A percentile compares a stretch with the other conserved stretches of the same genome.
phyloP scores from a whole-genome alignment of 1,284 basidiomycete genomes.

The Melampsora americana region DNA sequence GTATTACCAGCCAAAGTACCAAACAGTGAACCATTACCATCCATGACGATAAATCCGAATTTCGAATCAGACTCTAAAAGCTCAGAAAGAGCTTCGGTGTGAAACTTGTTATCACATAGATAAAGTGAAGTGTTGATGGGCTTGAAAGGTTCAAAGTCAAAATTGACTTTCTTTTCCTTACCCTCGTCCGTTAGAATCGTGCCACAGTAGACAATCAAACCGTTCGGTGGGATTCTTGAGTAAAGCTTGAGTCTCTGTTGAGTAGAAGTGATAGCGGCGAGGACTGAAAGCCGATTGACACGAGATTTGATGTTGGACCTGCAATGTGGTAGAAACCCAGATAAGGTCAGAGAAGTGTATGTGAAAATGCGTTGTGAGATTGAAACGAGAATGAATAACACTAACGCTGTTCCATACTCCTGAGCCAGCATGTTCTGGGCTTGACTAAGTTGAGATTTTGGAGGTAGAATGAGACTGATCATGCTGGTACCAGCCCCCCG shows the following conservation, averaged over 20 bases:
- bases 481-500: slow-evolving; percentile 97
- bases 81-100: slow-evolving; percentile 94
- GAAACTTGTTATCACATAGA: slow-evolving; percentile 99
- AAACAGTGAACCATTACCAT: slow-evolving; percentile 93
- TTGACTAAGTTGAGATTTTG: slow-evolving; percentile 85
- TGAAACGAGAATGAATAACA: not conserved
- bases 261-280: slow-evolving; percentile 98
- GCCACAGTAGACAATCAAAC: slow-evolving; percentile 83
- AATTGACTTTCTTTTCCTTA: slow-evolving; percentile 86
- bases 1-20: slow-evolving; percentile 96
- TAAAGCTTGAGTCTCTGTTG: slow-evolving; percentile 97
- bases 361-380: not conserved
- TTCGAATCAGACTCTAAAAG: slow-evolving; percentile 95
- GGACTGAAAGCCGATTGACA: slow-evolving; percentile 93
- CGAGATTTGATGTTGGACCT: slow-evolving; percentile 97
- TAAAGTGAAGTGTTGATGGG: slow-evolving; percentile 99
- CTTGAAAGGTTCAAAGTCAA: slow-evolving; percentile 88
- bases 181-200: slow-evolving; percentile 97
- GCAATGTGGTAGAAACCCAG: not conserved
- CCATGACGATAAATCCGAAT: slow-evolving; percentile 99
- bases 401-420: slow-evolving; percentile 68
- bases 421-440: slow-evolving; percentile 93
- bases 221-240: slow-evolving; percentile 91
- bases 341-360: not conserved
- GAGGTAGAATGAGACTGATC: slow-evolving; percentile 86